Base-by-base conservation (phyloP, 2,329 filamentous ascomycete species). In the Claviceps digitariae region DNA sequence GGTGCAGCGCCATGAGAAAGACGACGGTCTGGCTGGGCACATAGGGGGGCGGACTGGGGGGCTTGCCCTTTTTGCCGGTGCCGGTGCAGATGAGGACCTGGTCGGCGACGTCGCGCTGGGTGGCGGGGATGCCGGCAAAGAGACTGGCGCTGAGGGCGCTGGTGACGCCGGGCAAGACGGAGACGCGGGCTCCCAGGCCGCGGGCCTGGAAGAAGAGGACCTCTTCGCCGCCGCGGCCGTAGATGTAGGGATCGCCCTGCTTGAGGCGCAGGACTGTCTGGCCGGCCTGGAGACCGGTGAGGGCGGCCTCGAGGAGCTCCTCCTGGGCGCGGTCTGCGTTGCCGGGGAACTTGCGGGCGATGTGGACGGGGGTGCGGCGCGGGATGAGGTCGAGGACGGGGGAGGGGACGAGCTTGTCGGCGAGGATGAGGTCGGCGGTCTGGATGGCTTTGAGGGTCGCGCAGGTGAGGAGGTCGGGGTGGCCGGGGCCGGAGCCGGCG, bases 51-150 rank as follows among this genome's bases (percentile, higher is more conserved):
- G 90, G 89, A n/a, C 80, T 73, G 0, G 90, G 90, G 0, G 88
- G 75, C 52, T 81, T 85, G 13, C 93, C 93, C 69, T 95, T 94
- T 62, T 93, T 82, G 1, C 93, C 93, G 0, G 93, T 98, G 0
- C 93, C 93, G 0, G 93, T 98, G 70, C 93, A 97, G n/a, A 98
- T 79, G 27, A 98, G 76, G 0, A 98, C 84, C 68, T 97, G 90
- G 63, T 98, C 93, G 3, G 89, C 86, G 0, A 95, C 86, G 46
- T 86, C 86, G 5, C 93, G 79, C 70, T 97, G 91, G 1, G 93
- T 98, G 0, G 86, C 77, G 1, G 93, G 91, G 34, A 98, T 87
- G 7, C 77, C 82, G 0, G 90, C 90, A 65, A 97, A 95, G 2
- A 98, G 74, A 0, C 91, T 89, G 10, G 90, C 93, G 54, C 81